phyloP scores from a whole-genome alignment of 345 rosid genomes.

The Eucalyptus dawsonii region DNA sequence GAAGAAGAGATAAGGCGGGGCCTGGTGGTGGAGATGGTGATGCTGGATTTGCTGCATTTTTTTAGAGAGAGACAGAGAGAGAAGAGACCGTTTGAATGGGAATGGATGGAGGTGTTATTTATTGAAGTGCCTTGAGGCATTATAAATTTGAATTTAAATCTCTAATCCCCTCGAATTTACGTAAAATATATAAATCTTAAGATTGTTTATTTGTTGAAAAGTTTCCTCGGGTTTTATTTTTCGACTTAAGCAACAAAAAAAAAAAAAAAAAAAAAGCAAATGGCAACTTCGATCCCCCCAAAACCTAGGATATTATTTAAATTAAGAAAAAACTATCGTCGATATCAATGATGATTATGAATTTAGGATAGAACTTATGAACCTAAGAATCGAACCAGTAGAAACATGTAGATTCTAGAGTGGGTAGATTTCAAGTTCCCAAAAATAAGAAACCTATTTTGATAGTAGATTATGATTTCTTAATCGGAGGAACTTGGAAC shows the following conservation, averaged over 20 bases:
- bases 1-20: conserved; percentile 13
- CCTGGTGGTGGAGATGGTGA: conserved; percentile 19
- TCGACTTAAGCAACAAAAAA: not conserved
- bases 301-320: no score
- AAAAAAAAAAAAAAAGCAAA: no score
- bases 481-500: accelerated
- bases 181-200: not conserved
- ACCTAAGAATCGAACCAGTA: accelerated
- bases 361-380: no score
- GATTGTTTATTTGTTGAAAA: not conserved
- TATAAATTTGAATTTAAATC: not conserved
- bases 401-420: no score
- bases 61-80: not conserved
- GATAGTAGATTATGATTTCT: no score
- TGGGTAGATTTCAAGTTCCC: no score
- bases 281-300: not conserved
- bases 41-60: conserved; percentile 41
- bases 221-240: not conserved
- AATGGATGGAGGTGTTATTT: not conserved
- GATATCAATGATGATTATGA: accelerated
- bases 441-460: no score
- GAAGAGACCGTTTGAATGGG: not conserved
- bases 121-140: not conserved
- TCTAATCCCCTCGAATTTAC: not conserved
- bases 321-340: no score